A percentile compares a stretch with the other conserved stretches of the same genome.
These are phyloP conservation scores for Rachicladosporium sp. DNA, from an alignment of 2,329 filamentous ascomycete genomes.

Conservation along the genomic window DNA sequence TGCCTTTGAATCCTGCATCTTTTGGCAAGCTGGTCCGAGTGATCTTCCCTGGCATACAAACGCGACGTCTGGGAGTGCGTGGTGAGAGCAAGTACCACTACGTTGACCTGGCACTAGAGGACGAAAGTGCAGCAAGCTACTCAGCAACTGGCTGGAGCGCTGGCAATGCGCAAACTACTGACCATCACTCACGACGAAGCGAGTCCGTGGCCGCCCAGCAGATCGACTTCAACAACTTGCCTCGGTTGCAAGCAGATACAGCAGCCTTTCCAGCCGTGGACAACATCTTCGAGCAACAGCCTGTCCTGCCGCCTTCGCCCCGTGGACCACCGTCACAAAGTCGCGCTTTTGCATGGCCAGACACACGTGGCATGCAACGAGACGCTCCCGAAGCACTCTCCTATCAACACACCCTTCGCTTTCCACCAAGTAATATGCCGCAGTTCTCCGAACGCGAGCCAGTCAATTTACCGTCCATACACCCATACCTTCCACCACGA, in stretches of 20 bases:
- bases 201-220: slow-evolving; percentile 20
- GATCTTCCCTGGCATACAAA: slow-evolving; percentile 90
- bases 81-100: slow-evolving; percentile 99
- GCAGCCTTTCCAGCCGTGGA: slow-evolving; percentile 32
- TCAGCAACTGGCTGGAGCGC: slow-evolving; percentile 10
- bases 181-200: slow-evolving; percentile 15
- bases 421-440: slow-evolving; percentile 46
- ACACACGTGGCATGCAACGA: slow-evolving; percentile 29
- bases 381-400: slow-evolving; percentile 33
- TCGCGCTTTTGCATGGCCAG: slow-evolving; percentile 35
- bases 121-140: slow-evolving; percentile 25
- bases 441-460: slow-evolving; percentile 52
- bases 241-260: slow-evolving; percentile 36
- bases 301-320: slow-evolving; percentile 17
- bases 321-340: slow-evolving; percentile 31
- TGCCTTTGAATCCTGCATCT: slow-evolving; percentile 88
- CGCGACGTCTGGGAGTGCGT: slow-evolving; percentile 76
- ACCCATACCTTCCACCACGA: slow-evolving; percentile 63
- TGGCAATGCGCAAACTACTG: slow-evolving; percentile 5
- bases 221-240: slow-evolving; percentile 28
- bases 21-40: slow-evolving; percentile 96
- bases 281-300: slow-evolving; percentile 16
- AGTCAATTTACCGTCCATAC: slow-evolving; percentile 74
- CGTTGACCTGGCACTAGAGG: slow-evolving; percentile 40
- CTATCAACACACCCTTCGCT: slow-evolving; percentile 52